Conservation (phyloP, 139 green algal species). For the Bryopsis sp. region DNA sequence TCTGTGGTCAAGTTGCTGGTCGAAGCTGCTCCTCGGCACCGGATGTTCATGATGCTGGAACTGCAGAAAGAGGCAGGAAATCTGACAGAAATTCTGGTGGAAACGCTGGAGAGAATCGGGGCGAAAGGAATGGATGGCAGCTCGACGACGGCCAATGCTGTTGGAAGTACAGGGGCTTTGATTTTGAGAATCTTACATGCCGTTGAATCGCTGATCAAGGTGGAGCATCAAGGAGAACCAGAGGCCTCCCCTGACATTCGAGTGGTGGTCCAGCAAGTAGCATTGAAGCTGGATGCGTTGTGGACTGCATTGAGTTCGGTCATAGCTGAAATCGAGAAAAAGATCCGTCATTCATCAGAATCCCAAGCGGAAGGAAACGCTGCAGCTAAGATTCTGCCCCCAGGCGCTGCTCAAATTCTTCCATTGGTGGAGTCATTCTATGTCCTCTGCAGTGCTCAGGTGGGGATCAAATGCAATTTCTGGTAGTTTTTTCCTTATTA, state of each 20-base stretch:
- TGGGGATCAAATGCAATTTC: slow-evolving; percentile 12
- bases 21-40: slow-evolving; percentile 40
- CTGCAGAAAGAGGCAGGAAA: slow-evolving; percentile 33
- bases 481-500: neutral
- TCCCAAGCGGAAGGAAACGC: neutral
- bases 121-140: slow-evolving; percentile 25
- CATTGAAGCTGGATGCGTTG: neutral
- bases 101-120: slow-evolving; percentile 29
- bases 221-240: neutral
- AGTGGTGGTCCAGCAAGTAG: neutral
- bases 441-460: slow-evolving; percentile 54
- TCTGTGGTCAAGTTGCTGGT: slow-evolving; percentile 52
- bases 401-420: slow-evolving; percentile 60
- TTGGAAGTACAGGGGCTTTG: slow-evolving; percentile 34
- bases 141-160: slow-evolving; percentile 22
- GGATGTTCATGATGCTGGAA: slow-evolving; percentile 41
- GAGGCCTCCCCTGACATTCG: too few species aligned
- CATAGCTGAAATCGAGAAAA: slow-evolving; percentile 4
- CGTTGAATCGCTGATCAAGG: slow-evolving; percentile 39
- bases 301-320: slow-evolving; percentile 9
- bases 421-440: slow-evolving; percentile 92
- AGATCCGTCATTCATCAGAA: neutral
- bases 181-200: slow-evolving; percentile 59
- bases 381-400: slow-evolving; percentile 49
- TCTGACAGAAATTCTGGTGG: slow-evolving; percentile 23